These are phyloP conservation scores for Fomitopsis palustris DNA, from an alignment of 1,284 basidiomycete genomes.

Conservation along the genomic window DNA sequence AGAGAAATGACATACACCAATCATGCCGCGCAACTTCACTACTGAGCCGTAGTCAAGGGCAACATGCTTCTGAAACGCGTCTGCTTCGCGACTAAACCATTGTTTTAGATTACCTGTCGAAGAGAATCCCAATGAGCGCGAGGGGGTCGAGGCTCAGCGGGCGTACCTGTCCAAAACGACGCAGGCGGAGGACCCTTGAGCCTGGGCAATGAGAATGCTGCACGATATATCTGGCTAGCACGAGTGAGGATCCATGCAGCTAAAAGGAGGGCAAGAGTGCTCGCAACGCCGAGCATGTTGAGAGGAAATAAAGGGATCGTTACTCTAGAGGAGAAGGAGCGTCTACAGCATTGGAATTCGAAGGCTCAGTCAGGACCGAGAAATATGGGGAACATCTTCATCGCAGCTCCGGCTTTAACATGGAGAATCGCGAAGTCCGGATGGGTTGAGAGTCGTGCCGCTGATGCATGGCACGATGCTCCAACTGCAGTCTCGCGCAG, in stretches of 20 bases:
- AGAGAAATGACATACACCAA: slow-evolving; percentile 8
- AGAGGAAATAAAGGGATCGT: neutral
- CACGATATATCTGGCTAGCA: neutral
- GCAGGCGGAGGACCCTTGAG: slow-evolving; percentile 10
- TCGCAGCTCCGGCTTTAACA: too few species aligned
- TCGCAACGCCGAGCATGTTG: neutral
- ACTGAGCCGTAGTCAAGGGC: slow-evolving; percentile 17
- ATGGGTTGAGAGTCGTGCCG: too few species aligned
- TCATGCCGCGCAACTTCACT: slow-evolving; percentile 12
- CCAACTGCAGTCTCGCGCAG: too few species aligned
- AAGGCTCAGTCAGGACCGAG: too few species aligned
- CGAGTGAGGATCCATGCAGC: neutral
- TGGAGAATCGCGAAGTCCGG: too few species aligned
- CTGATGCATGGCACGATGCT: too few species aligned
- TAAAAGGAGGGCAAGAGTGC: neutral
- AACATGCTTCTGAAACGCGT: slow-evolving; percentile 13
- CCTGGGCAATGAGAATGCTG: neutral
- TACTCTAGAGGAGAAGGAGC: neutral
- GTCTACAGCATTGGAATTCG: too few species aligned
- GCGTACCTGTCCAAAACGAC: slow-evolving; percentile 16
- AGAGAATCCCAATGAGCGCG: neutral
- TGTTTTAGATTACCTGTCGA: slow-evolving; percentile 12
- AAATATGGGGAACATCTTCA: too few species aligned
- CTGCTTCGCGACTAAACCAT: slow-evolving; percentile 8
- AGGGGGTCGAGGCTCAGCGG: neutral